Conservation (phyloP, 352 stramenopile genomes). For the Pythium pectinolyticum region DNA sequence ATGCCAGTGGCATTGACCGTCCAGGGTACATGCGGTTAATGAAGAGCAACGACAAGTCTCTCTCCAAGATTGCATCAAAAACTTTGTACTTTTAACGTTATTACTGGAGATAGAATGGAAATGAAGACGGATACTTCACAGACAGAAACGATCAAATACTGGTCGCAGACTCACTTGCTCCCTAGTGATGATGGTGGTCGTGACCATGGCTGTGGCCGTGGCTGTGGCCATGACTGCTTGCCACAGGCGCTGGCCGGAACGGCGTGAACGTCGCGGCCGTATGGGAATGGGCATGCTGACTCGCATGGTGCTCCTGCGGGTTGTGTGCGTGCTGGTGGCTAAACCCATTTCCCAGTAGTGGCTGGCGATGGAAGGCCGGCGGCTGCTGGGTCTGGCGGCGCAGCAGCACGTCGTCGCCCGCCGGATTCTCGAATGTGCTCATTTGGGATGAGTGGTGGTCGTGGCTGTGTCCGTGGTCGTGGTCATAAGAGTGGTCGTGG, state of each 20-base stretch:
- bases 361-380: constrained; percentile 9
- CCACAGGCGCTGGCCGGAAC: constrained; percentile 12
- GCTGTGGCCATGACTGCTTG: constrained; percentile 6
- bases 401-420: constrained; percentile 45
- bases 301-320: constrained; percentile 18
- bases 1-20: too few species aligned
- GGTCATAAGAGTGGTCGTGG: constrained; percentile 6
- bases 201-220: constrained; percentile 15
- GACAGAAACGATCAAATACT: not conserved
- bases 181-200: constrained; percentile 19
- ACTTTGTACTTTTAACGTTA: constrained; percentile 6
- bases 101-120: too few species aligned
- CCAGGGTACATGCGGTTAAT: too few species aligned
- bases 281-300: constrained; percentile 14
- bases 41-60: not conserved
- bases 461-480: constrained; percentile 20
- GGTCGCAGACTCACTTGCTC: not conserved
- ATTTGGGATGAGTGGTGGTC: constrained; percentile 33
- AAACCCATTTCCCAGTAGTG: not conserved
- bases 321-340: constrained; percentile 14
- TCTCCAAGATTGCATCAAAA: not conserved
- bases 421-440: constrained; percentile 67
- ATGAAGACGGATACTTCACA: constrained; percentile 2
- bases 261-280: not conserved
- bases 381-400: constrained; percentile 17